These are phyloP conservation scores for Tranzscheliella williamsii DNA, from an alignment of 1,284 basidiomycete genomes.

Conservation along the genomic window DNA sequence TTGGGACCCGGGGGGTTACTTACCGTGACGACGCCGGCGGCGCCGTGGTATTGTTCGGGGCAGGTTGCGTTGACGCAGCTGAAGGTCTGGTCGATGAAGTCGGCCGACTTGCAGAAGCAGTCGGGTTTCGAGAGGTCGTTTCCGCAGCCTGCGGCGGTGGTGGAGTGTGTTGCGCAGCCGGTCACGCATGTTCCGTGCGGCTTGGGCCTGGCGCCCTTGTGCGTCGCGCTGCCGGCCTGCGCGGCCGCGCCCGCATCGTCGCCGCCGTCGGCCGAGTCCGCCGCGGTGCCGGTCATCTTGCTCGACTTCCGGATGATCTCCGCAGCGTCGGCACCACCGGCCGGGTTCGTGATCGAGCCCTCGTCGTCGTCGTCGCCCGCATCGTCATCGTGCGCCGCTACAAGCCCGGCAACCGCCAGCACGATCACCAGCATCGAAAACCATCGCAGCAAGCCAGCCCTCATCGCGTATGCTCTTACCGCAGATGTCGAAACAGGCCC, in stretches of 20 bases:
- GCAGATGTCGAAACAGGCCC: too few species aligned
- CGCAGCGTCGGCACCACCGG: slow-evolving; percentile 10
- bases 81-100: slow-evolving; percentile 25
- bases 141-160: slow-evolving; percentile 19
- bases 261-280: slow-evolving; percentile 19
- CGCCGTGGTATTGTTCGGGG: slow-evolving; percentile 31
- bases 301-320: slow-evolving; percentile 6
- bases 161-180: slow-evolving; percentile 18
- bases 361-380: background rate
- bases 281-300: slow-evolving; percentile 8
- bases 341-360: slow-evolving; percentile 16
- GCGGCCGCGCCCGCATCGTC: slow-evolving; percentile 1
- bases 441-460: too few species aligned
- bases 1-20: background rate
- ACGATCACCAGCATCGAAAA: too few species aligned
- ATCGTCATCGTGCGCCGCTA: too few species aligned
- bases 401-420: too few species aligned
- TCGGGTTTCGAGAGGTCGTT: slow-evolving; percentile 26
- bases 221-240: background rate
- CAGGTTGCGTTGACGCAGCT: slow-evolving; percentile 37
- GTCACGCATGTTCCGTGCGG: slow-evolving; percentile 22
- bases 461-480: too few species aligned
- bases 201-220: background rate
- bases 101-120: slow-evolving; percentile 27
- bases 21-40: slow-evolving; percentile 27